phyloP scores from a whole-genome alignment of 2,329 filamentous ascomycete genomes.

The Coniochaeta pulveracea region DNA sequence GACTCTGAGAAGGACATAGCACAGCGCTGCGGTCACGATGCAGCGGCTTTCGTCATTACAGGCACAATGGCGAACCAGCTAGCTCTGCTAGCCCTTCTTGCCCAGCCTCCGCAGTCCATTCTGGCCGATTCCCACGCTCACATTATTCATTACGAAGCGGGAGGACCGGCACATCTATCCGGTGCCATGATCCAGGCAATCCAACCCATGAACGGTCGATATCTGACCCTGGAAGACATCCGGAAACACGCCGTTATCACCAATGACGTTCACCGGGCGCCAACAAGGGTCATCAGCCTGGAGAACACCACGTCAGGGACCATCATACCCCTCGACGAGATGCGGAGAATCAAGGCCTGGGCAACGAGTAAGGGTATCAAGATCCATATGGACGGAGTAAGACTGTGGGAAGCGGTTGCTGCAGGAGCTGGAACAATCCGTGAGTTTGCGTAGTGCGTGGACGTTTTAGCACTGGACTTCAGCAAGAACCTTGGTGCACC shows the following conservation, averaged over 20 bases:
- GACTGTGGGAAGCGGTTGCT: slow-evolving; percentile 72
- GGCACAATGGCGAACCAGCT: slow-evolving; percentile 80
- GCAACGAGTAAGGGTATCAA: slow-evolving; percentile 38
- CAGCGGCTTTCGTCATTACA: slow-evolving; percentile 59
- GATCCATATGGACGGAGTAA: slow-evolving; percentile 69
- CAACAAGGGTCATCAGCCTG: slow-evolving; percentile 27
- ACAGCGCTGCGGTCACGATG: slow-evolving; percentile 52
- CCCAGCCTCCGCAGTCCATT: slow-evolving; percentile 58
- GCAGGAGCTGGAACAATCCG: slow-evolving; percentile 55
- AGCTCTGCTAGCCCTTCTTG: slow-evolving; percentile 57
- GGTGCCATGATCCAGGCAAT: slow-evolving; percentile 48
- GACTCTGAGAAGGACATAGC: slow-evolving; percentile 56
- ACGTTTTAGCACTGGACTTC: slow-evolving; percentile 71
- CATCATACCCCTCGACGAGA: slow-evolving; percentile 10
- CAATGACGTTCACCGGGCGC: slow-evolving; percentile 30
- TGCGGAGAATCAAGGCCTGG: slow-evolving; percentile 2
- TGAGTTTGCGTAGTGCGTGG: slow-evolving; percentile 44
- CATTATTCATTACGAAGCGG: slow-evolving; percentile 48
- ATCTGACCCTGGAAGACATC: slow-evolving; percentile 31
- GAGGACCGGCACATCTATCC: slow-evolving; percentile 49
- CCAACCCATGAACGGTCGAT: slow-evolving; percentile 21
- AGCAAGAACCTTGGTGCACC: slow-evolving; percentile 76
- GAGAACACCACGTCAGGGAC: slow-evolving; percentile 24
- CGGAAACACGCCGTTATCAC: slow-evolving; percentile 19
- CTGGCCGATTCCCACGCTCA: slow-evolving; percentile 59